phyloP scores from a whole-genome alignment of 2,329 filamentous ascomycete genomes.

The Arthrinium phaeospermum region DNA sequence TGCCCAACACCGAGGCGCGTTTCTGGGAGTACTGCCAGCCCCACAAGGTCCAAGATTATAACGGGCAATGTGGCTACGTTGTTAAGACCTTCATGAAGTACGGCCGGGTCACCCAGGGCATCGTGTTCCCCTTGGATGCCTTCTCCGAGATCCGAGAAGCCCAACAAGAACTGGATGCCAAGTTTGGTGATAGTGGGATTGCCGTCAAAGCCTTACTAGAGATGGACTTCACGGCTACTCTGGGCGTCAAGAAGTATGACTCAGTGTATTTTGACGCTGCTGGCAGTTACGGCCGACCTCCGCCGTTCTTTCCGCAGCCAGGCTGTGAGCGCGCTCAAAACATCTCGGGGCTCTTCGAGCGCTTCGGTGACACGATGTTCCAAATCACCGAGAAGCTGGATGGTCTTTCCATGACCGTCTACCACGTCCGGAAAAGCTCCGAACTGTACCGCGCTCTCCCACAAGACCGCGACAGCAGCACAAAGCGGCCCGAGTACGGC shows the following conservation, averaged over 20 bases:
- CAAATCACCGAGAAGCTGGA: constrained; percentile 43
- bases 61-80: constrained; percentile 32
- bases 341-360: constrained; percentile 27
- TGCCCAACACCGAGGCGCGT: constrained; percentile 30
- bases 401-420: constrained; percentile 39
- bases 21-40: constrained; percentile 31
- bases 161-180: constrained; percentile 27
- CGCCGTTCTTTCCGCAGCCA: constrained; percentile 36
- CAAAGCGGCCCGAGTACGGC: constrained; percentile 26
- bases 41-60: constrained; percentile 16
- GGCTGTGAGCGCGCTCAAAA: constrained; percentile 37
- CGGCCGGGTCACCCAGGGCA: constrained; percentile 36
- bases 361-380: constrained; percentile 26
- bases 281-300: constrained; percentile 28
- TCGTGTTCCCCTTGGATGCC: constrained; percentile 31
- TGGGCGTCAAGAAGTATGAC: constrained; percentile 40
- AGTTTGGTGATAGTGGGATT: constrained; percentile 19
- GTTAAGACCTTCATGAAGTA: constrained; percentile 29
- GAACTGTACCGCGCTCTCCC: constrained; percentile 30
- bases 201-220: constrained; percentile 27
- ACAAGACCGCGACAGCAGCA: constrained; percentile 14
- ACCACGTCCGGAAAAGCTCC: constrained; percentile 31
- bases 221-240: constrained; percentile 32
- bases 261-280: constrained; percentile 17
- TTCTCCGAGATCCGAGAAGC: constrained; percentile 30